phyloP scores from a whole-genome alignment of 108 stramenopile genomes.

The Fragilariopsis cylindrus region DNA sequence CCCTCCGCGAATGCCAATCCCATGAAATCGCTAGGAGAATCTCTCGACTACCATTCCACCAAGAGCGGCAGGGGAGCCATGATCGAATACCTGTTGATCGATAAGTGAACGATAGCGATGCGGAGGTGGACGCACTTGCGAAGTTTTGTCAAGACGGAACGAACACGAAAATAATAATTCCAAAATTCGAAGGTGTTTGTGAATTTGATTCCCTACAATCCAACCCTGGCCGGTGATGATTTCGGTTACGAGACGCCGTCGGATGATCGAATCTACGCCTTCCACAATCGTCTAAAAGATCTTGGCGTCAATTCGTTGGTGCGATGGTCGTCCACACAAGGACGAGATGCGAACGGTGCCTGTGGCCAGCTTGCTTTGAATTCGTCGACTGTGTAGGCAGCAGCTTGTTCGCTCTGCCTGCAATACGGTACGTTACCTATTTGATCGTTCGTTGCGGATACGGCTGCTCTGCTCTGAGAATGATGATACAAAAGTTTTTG shows the following conservation, averaged over 20 bases:
- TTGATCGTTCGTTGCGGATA: too few species aligned
- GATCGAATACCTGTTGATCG: constrained; percentile 66
- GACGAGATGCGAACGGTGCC: constrained; percentile 48
- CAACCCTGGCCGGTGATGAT: constrained; percentile 41
- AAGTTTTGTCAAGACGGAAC: constrained; percentile 38
- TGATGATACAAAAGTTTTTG: too few species aligned
- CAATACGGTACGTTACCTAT: too few species aligned
- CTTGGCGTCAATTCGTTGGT: constrained; percentile 32
- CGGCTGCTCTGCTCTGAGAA: too few species aligned
- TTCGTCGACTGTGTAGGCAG: too few species aligned
- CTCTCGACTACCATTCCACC: too few species aligned
- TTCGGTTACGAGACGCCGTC: constrained; percentile 24
- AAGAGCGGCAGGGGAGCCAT: constrained; percentile 36
- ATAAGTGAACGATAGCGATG: constrained; percentile 51
- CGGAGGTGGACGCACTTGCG: constrained; percentile 39
- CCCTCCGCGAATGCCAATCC: too few species aligned
- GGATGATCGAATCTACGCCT: not conserved
- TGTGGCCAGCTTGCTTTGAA: constrained; percentile 45
- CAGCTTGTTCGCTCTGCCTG: too few species aligned
- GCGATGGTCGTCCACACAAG: constrained; percentile 39
- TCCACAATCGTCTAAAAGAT: constrained; percentile 30
- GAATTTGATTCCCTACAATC: constrained; percentile 57
- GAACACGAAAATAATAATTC: not conserved
- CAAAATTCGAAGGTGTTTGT: constrained; percentile 19
- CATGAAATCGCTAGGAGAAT: too few species aligned